These are phyloP conservation scores for Apiosordaria backusii DNA, from an alignment of 495 filamentous ascomycete genomes.

Conservation along the genomic window DNA sequence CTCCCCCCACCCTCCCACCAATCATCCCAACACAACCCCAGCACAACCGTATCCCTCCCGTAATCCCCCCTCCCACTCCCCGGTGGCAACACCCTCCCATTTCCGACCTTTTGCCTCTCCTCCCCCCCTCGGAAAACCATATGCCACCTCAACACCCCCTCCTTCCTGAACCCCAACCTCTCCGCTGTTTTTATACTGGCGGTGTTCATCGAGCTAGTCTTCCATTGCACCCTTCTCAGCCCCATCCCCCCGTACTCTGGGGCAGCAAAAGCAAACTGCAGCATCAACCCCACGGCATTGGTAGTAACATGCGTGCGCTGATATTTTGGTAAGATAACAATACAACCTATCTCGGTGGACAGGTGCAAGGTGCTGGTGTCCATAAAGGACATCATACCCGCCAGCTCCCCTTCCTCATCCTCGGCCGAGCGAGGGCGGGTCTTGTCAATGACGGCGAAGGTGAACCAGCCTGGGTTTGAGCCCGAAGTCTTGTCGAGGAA, in stretches of 20 bases:
- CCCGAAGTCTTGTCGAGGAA: background rate
- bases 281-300: background rate
- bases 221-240: background rate
- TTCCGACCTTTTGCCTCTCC: background rate
- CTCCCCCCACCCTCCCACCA: background rate
- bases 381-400: conserved; percentile 22
- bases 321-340: background rate
- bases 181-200: background rate
- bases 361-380: conserved; percentile 12
- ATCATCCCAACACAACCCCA: conserved; percentile 25
- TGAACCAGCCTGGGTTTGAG: background rate
- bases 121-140: background rate
- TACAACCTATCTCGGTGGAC: conserved; percentile 7
- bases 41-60: conserved; percentile 26
- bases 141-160: background rate
- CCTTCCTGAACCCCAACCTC: background rate
- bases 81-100: background rate
- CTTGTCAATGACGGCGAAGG: background rate
- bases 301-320: background rate
- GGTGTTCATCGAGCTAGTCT: background rate
- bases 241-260: background rate
- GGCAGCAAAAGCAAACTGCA: background rate
- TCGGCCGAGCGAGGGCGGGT: conserved; percentile 4
- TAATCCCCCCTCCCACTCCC: background rate
- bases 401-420: conserved; percentile 21